Conservation (phyloP, 345 rosid species). For the Gossypium mustelinum region DNA sequence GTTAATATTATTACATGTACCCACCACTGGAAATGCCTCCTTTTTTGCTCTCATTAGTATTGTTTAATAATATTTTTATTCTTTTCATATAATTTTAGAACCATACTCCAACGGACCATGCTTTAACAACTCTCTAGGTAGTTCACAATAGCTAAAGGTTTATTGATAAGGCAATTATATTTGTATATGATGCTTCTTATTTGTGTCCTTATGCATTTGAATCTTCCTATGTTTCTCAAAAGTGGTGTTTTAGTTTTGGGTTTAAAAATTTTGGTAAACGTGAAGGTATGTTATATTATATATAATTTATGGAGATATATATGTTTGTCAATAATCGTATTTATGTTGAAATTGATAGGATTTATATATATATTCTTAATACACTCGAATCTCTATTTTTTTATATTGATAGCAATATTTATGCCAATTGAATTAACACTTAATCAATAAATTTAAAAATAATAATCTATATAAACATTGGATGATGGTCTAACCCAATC, state of each 20-base stretch:
- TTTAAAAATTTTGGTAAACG: not conserved
- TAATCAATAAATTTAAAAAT: too few relatives aligned
- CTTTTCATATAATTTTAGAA: not conserved
- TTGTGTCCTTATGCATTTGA: not conserved
- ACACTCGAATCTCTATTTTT: too few relatives aligned
- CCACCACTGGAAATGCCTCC: not conserved
- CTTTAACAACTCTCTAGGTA: not conserved
- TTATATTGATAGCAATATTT: accelerated
- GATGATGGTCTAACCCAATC: not conserved
- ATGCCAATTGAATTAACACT: accelerated
- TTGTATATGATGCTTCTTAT: not conserved
- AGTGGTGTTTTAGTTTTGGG: not conserved
- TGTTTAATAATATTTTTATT: constrained; percentile 2
- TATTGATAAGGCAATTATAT: not conserved
- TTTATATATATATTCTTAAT: too few relatives aligned
- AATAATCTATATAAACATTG: too few relatives aligned
- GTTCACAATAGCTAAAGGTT: not conserved
- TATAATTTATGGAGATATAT: too few relatives aligned
- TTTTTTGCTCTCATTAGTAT: not conserved
- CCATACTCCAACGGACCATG: not conserved
- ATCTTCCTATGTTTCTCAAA: constrained; percentile 1
- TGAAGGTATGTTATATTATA: not conserved
- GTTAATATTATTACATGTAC: constrained; percentile 2
- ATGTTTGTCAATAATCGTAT: not conserved
- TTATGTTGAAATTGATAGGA: not conserved